Base-by-base conservation (phyloP, 345 rosid species). In the Eucalyptus pauciflora region DNA sequence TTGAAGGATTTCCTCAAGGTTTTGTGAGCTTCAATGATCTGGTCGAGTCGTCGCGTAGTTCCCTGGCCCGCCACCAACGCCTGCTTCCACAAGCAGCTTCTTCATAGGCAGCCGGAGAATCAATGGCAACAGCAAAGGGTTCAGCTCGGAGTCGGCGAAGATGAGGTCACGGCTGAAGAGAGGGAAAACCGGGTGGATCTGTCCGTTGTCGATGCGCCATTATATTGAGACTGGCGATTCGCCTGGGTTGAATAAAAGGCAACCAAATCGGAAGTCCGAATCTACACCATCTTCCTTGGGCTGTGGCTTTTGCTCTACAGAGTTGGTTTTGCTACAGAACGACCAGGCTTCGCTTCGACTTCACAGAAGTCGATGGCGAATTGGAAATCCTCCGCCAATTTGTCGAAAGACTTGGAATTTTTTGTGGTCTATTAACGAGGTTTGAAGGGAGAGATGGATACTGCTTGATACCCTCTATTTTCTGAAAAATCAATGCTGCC, bases 131-230 rank as follows among this genome's bases (percentile, higher is more conserved):
- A 22, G 20, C 4, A 5, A 37, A 22, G 64, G 41, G 33, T 87
- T 37, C 2, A 20, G 20, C 4, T 71, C 4, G 24, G 20, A 85
- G 88, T 86, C 45, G 10, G 87, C 86, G 27, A 89, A 87, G 86
- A 94, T 50, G 9, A 94, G 51, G 89, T 80, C 54, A 31, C 81
- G 90, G 89, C 92, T 90, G 86, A 94, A 92, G 1, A 92, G 52
- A 86, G 94, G 94, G 89, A 90, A 93, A 58, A 90, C 86, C 33
- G 94, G 93, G 15, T 93, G 92, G 93, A 94, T 90, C 92, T 92
- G 93, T 86, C 95, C 93, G 90, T 95, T 88, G 51, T 89, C 33
- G 31, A 93, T 4, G 89, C 89, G 58, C 93, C 94, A 0, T 92
- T 94, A 24, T 24, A 94, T 94, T 13, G 91, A 87, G 80, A 92